Conservation (phyloP, 169 alveolate species). For the Eimeria falciformis region DNA sequence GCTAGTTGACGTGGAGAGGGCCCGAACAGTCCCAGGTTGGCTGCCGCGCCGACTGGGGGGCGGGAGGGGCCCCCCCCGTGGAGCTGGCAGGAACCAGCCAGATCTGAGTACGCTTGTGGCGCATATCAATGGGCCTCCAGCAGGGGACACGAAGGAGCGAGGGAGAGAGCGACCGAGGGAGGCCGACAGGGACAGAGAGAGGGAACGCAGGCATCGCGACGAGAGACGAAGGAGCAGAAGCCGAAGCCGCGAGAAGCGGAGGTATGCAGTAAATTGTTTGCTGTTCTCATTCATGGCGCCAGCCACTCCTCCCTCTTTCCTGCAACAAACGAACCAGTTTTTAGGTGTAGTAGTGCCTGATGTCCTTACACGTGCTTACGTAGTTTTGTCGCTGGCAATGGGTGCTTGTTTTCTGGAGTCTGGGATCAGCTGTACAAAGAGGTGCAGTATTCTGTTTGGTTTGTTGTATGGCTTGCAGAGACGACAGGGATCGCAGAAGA, state of each 20-base stretch:
- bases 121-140: conserved; percentile 6
- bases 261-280: not conserved
- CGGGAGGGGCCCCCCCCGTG: conserved; percentile 91
- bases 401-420: too few species aligned
- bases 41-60: conserved; percentile 97
- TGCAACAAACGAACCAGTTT: too few species aligned
- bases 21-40: conserved; percentile 96
- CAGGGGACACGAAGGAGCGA: not conserved
- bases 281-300: too few species aligned
- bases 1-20: conserved; percentile 96
- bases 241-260: conserved; percentile 52
- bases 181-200: conserved; percentile 56
- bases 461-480: too few species aligned
- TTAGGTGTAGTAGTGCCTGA: too few species aligned
- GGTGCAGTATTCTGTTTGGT: too few species aligned
- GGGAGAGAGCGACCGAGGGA: conserved; percentile 30
- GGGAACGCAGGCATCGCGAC: conserved; percentile 72
- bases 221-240: conserved; percentile 74
- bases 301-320: too few species aligned
- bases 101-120: conserved; percentile 15
- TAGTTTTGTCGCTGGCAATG: too few species aligned
- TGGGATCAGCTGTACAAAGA: too few species aligned
- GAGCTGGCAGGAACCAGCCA: conserved; percentile 50
- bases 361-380: too few species aligned
- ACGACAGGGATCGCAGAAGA: too few species aligned